phyloP scores from a whole-genome alignment of 371 early-diverging fungal genomes.

The Actinomucor elegans region DNA sequence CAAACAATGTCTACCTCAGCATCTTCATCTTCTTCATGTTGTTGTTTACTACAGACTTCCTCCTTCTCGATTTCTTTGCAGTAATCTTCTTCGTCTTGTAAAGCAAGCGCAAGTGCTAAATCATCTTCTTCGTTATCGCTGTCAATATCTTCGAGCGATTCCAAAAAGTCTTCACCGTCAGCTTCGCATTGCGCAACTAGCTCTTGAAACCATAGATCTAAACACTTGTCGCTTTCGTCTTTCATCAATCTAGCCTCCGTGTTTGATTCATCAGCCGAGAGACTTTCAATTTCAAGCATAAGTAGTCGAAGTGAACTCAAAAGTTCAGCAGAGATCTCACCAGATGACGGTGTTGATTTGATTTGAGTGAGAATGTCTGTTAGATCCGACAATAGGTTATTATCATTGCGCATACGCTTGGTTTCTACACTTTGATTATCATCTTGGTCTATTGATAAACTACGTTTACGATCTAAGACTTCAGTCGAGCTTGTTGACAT shows the following conservation, averaged over 20 bases:
- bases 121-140: constrained; percentile 33
- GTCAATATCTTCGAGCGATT: constrained; percentile 18
- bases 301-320: constrained; percentile 34
- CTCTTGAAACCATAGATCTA: constrained; percentile 47
- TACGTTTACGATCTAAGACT: too few species aligned
- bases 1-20: constrained; percentile 16
- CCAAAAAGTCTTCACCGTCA: constrained; percentile 28
- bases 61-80: constrained; percentile 13
- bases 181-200: constrained; percentile 40
- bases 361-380: constrained; percentile 36
- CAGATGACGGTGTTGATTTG: constrained; percentile 38
- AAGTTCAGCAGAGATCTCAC: constrained; percentile 42
- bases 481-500: too few species aligned
- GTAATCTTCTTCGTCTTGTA: constrained; percentile 22
- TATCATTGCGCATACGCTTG: constrained; percentile 13
- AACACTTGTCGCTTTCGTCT: constrained; percentile 38
- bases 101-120: constrained; percentile 15
- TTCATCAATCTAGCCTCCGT: constrained; percentile 31
- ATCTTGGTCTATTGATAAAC: constrained; percentile 9
- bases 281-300: constrained; percentile 39
- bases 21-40: constrained; percentile 13
- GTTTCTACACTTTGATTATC: too few species aligned
- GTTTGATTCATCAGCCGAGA: constrained; percentile 38
- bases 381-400: constrained; percentile 21
- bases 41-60: constrained; percentile 10